Percentiles rank a stretch among this genome's conserved stretches.
phyloP scores from a whole-genome alignment of 2,329 filamentous ascomycete genomes.

The Ophiosphaerella narmari region DNA sequence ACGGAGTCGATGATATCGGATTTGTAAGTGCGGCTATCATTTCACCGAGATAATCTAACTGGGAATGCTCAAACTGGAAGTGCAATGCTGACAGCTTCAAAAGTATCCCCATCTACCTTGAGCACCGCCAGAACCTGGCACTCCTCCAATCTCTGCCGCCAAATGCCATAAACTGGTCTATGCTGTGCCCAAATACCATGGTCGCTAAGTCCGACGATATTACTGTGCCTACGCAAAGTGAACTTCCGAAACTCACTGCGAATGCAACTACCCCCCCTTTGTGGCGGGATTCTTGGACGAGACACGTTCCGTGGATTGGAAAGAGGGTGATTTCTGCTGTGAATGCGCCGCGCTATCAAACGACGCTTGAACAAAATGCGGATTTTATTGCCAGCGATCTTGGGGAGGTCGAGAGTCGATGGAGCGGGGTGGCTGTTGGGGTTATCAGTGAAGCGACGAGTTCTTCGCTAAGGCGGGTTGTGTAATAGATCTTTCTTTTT shows the following conservation, averaged over 20 bases:
- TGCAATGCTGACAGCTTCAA: too few species aligned
- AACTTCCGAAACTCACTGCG: conserved; percentile 29
- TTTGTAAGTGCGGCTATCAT: conserved; percentile 12
- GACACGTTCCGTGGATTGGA: conserved; percentile 41
- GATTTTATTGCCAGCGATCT: conserved; percentile 51
- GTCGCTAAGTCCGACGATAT: conserved; percentile 36
- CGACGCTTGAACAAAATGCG: conserved; percentile 49
- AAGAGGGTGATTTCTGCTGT: conserved; percentile 30
- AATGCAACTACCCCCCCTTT: conserved; percentile 35
- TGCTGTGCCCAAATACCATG: conserved; percentile 37
- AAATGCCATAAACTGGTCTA: conserved; percentile 45
- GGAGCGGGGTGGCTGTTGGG: conserved; percentile 44
- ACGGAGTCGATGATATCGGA: conserved; percentile 35
- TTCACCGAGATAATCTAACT: too few species aligned
- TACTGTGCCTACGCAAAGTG: conserved; percentile 31
- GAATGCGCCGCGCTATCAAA: conserved; percentile 40
- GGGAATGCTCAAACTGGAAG: conserved; percentile 35
- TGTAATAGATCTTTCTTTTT: too few species aligned
- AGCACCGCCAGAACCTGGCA: conserved; percentile 40
- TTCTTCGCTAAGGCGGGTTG: too few species aligned
- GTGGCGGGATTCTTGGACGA: conserved; percentile 43
- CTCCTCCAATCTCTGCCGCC: conserved; percentile 32
- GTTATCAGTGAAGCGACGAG: conserved; percentile 33
- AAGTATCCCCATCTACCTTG: conserved; percentile 44
- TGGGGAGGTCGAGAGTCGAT: conserved; percentile 32